Base-by-base conservation (phyloP, 306 rosid genomes). In the Lathyrus oleraceus region DNA sequence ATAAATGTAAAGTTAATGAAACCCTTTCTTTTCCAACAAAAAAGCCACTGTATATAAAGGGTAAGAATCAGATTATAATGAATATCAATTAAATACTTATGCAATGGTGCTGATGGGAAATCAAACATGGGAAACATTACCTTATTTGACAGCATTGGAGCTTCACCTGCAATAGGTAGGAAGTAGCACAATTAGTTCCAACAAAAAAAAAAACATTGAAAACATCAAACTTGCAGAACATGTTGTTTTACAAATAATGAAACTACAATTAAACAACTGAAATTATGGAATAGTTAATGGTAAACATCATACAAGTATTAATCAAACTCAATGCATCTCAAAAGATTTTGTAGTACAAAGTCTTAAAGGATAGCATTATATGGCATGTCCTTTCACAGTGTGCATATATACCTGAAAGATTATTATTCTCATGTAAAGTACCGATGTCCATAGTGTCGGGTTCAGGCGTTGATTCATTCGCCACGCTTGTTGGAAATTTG, bases 391-490 rank as follows among this genome's bases (percentile, higher is more conserved):
- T 58, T 57, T 35, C 20, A 66, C 53, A 15, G 57, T 59, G 60
- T n/a, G 42, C 35, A 44, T 30, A 57, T 27, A 61, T 85, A 94
- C 99, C 95, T 36, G 85, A 66, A 64, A 61, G 78, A 69, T 60
- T 71, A 64, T 59, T 70, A 78, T 86, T 83, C 74, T 81, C 84
- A 70, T 40, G 88, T 36, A 82, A 83, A 54, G 79, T 79, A 78
- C 81, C 78, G 44, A 91, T 83, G 77, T 84, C 89, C 96, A 94
- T 80, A 57, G 84, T 67, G 78, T 80, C 85, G 64, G 92, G 89
- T 70, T 88, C 92, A 71, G 96, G 82, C 51, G 95, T 91, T 57
- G 95, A 90, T 75, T 85, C 92, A 32, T 84, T 83, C 77, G 59
- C 79, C 83, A 76, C 40, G 74, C 67, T 78, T 48, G 73, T 58